Evolutionary conservation across 2,329 filamentous ascomycete species (phyloP), one percentile per base, ranked within the genome.

Genomic region (Phyllosticta citriasiana): DNA sequence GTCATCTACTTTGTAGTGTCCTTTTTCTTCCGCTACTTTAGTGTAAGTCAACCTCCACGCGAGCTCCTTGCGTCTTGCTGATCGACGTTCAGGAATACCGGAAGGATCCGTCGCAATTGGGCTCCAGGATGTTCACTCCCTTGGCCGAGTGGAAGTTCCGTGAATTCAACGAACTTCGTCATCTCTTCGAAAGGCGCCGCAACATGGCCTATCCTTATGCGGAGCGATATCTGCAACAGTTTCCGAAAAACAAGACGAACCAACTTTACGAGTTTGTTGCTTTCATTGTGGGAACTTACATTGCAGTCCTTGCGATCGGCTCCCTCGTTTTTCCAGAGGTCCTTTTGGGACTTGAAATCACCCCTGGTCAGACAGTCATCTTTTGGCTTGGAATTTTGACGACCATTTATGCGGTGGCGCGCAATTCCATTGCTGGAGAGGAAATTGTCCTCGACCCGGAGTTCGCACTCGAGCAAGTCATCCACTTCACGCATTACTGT

Each of bases 101-200:
- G 74, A 95, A 92, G 70, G 96, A 97, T 64, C 93, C 91, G 0
- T 86, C 90, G 0, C 87, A 91, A 64, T 83, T 96, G 47, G 88
- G 89, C n/a, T 88, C 91, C 16, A 86, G 94, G 51, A 87, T 91
- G 66, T 99, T 97, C 71, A 97, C 93, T 0, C 89, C 91, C 1
- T 83, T 96, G 57, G 94, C 94, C 0, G 89, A 96, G 72, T 99
- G 94, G 94, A 97, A 97, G 69, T 97, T 99, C 65, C 87, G 94
- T 55, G 93, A 97, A 72, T 99, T 97, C 80, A 99, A 99, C 69
- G 94, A 99, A 73, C 81, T 99, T 1, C 88, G 88, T 61, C 94
- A 99, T 73, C 81, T 97, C 2, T 99, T 97, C 68, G 84, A 91
- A 63, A 89, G 93, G 65, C 86, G 94, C 22, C 80, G 93, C 52